Evolutionary conservation across 2,329 filamentous ascomycete genomes (phyloP), one percentile per base, ranked within the genome.

Genomic region (Cordyceps javanica): DNA sequence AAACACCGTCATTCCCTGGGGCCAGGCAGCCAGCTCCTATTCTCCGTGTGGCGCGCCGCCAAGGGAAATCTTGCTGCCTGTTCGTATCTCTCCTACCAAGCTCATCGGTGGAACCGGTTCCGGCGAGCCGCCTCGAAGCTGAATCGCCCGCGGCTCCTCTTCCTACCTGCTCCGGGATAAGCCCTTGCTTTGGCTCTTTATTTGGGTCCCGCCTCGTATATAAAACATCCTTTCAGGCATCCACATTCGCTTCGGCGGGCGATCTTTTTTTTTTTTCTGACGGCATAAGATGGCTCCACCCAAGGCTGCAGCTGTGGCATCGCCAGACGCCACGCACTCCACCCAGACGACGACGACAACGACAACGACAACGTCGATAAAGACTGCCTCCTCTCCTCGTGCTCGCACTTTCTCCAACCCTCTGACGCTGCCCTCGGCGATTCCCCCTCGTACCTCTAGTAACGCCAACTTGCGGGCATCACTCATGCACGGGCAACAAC

Each of bases 371-470:
- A 38, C 46, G n/a, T 23, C 44, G 14, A n/a, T 19, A 36, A 5
- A 19, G 5, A 23, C 48, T 19, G 16, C 36, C 16, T 13, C n/a
- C 11, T 25, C 28, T 32, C 4, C n/a, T 5, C 11, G 42, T 8
- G 3, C n/a, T 6, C 57, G 51, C 26, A 21, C 50, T 8, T 41
- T 48, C 4, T 77, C 54, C 74, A 75, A 58, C 82, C 80, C n/a
- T 38, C 64, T 70, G 46, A 58, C 68, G 41, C 70, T 71, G 10
- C 85, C 86, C 55, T 85, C 83, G 69, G 78, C 80, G 38, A 90
- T 91, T 57, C 88, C 89, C 21, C 85, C 86, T 3, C 82, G 89
- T 61, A 90, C 86, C 46, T 91, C 88, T 57, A 89, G 87, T 52
- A 60, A 59, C 56, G 26, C 30, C 57, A 26, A 46, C 42, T 16